These are phyloP conservation scores for Solanum medicagineum DNA, from an alignment of 257 asterid species.

Conservation along the genomic window DNA sequence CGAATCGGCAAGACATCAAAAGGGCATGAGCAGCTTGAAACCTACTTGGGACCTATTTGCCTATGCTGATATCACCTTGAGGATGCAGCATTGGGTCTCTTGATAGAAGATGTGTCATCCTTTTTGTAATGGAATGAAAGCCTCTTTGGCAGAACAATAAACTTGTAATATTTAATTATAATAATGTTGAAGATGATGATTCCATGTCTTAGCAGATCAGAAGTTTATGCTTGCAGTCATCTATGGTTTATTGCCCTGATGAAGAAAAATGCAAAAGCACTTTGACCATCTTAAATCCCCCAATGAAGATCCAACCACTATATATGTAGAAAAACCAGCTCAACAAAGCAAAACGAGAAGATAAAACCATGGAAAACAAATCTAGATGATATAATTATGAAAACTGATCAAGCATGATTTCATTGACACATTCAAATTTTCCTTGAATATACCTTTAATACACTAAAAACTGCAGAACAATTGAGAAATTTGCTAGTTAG, in stretches of 20 bases:
- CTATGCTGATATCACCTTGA: background rate
- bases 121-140: background rate
- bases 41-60: background rate
- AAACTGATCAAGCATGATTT: background rate
- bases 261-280: background rate
- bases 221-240: background rate
- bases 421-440: background rate
- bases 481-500: background rate
- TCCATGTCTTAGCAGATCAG: background rate
- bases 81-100: background rate
- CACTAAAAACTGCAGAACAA: background rate
- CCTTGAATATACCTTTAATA: background rate
- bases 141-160: background rate
- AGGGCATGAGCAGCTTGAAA: background rate
- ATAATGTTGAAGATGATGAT: background rate
- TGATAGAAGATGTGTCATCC: background rate
- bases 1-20: background rate
- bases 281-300: background rate
- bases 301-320: background rate
- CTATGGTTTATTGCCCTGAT: background rate
- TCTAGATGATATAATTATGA: background rate
- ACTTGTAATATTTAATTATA: background rate
- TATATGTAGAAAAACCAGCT: background rate
- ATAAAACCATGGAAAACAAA: background rate
- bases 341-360: background rate